Evolutionary conservation across 805 yeast species (phyloP), one percentile per base, ranked within the genome.

Genomic region (Cyberlindnera maritima): DNA sequence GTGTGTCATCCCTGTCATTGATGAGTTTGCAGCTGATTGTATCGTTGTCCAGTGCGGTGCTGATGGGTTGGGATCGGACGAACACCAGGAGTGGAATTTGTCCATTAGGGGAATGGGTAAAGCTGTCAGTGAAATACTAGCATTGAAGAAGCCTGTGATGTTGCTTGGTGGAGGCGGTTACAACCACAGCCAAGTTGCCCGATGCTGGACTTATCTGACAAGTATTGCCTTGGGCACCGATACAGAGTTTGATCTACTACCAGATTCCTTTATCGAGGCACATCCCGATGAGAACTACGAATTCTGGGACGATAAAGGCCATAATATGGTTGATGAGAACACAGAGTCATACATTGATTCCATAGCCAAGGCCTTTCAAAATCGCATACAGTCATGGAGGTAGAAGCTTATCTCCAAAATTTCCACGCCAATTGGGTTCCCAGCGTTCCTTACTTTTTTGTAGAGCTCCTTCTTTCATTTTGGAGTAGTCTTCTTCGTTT

Each of bases 151-250:
- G 38, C 80, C 81, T 0, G 60, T 70, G 0, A 44, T 83, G 44
- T 47, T 86, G 7, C 66, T 85, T 1, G 92, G 92, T 1, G 94
- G 94, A 2, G 94, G 94, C 3, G 94, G 92, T 0, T 86, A 86
- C 59, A 79, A 83, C 50, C 79, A 74, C 50, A 60, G 70, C 3
- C 82, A 84, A 49, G 72, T 79, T 21, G 80, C 89, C 0, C 72
- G 85, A 49, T 77, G 81, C 46, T 83, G 88, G 58, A 61, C 72
- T 0, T 70, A 62, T 49, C 44, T 70, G 13, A 70, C 74, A 43
- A 59, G 56, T 36, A 50, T 58, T 17, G 60, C 55, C 6, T 23
- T 58, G 0, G 48, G 36, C 1, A 7, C 15, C 0, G 46, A 14
- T 2, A 44, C 49, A 5, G 57, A 65, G 15, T 73, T 79, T 67